A percentile compares a stretch with the other conserved stretches of the same genome.
Evolutionary conservation across 2,329 filamentous ascomycete genomes (phyloP).

Genomic region (Monilinia fructigena): DNA sequence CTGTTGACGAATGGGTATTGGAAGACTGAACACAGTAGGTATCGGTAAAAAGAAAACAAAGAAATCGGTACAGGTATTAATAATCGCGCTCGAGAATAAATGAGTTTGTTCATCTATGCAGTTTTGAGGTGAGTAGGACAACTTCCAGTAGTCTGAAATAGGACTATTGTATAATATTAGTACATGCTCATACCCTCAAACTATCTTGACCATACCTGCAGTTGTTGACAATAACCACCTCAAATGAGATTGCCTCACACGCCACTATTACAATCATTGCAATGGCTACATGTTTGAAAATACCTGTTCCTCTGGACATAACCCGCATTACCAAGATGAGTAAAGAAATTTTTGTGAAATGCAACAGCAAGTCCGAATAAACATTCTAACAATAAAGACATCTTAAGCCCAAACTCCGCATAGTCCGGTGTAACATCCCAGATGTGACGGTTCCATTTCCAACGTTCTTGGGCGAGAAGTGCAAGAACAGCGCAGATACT

Average conservation of each 20-base stretch:
- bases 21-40: conserved; percentile 46
- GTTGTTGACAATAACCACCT: conserved; percentile 42
- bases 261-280: conserved; percentile 40
- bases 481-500: conserved; percentile 42
- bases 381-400: conserved; percentile 43
- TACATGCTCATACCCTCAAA: not conserved
- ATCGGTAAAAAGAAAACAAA: conserved; percentile 52
- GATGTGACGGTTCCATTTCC: conserved; percentile 44
- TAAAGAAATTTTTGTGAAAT: conserved; percentile 44
- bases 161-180: conserved; percentile 36
- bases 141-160: conserved; percentile 42
- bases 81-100: conserved; percentile 52
- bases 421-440: conserved; percentile 43
- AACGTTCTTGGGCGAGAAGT: conserved; percentile 40
- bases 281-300: conserved; percentile 37
- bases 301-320: conserved; percentile 40
- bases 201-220: conserved; percentile 40
- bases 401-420: conserved; percentile 40
- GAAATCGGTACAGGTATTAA: conserved; percentile 60
- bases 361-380: conserved; percentile 41
- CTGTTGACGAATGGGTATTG: conserved; percentile 49
- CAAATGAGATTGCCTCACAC: conserved; percentile 39
- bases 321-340: conserved; percentile 40
- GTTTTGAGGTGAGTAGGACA: conserved; percentile 39
- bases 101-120: conserved; percentile 51